Evolutionary conservation across 257 asterid genomes (phyloP), one percentile per base, ranked within the genome.

Genomic region (Leptodermis oblonga): DNA sequence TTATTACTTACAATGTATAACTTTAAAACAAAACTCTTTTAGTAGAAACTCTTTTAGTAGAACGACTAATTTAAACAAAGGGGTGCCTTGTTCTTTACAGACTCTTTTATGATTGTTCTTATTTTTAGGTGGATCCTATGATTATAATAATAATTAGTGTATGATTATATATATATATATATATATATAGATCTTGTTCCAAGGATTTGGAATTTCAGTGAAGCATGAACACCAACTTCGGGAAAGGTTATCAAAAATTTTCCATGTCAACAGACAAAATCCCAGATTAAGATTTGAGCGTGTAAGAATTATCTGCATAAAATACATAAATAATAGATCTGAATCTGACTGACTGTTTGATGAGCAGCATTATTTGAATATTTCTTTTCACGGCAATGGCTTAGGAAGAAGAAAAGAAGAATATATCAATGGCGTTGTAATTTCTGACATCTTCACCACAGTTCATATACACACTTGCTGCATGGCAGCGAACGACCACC

Each of bases 251-350:
- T n/a, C n/a, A n/a, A n/a, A n/a, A n/a, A 74, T 70, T 72, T 68
- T 64, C 54, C 18, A 49, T 45, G 72, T 70, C 43, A 63, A 71
- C 83, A 58, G 76, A 79, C 76, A 72, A 79, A 74, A 83, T 79
- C 84, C n/a, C 59, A 52, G 60, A 71, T 31, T 13, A 15, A 78
- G 88, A 86, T 86, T 81, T 74, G 74, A 73, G 92, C 88, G 80
- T 81, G 85, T 69, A 34, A 65, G 33, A n/a, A 39, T 42, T 70
- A 5, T 46, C 4, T 3, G 7, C 7, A 37, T 62, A 62, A 1
- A 53, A n/a, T n/a, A n/a, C n/a, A n/a, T n/a, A n/a, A n/a, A 73
- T 30, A 54, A 54, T 52, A 34, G n/a, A 14, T 17, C 18, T 46
- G 2, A 2, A 0, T 17, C 2, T 11, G 49, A 45, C 17, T 14